Conservation (phyloP, 1,284 basidiomycete genomes). For the Vanrija humicola region DNA sequence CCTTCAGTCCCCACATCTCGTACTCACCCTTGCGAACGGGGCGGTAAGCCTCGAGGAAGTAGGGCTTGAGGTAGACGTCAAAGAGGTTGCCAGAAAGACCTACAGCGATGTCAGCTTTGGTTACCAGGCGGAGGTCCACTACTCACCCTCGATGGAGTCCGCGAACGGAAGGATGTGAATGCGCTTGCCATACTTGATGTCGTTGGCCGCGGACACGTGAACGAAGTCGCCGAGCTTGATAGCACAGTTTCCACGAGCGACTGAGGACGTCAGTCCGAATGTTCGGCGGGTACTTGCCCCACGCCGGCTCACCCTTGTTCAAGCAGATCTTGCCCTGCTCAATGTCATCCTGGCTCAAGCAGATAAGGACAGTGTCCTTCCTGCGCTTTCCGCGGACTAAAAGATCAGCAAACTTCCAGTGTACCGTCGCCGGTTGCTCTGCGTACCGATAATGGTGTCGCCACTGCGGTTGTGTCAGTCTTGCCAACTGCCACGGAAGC, state of each 20-base stretch:
- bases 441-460: conserved; percentile 44
- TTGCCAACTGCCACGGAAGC: background rate
- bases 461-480: conserved; percentile 21
- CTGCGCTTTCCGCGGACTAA: conserved; percentile 79
- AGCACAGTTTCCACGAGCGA: conserved; percentile 95
- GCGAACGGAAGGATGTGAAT: conserved; percentile 97
- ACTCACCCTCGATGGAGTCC: conserved; percentile 85
- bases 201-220: conserved; percentile 90
- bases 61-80: conserved; percentile 96
- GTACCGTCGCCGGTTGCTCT: background rate
- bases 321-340: conserved; percentile 97
- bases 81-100: conserved; percentile 94
- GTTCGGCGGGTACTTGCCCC: background rate
- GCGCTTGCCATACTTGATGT: conserved; percentile 99
- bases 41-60: conserved; percentile 83
- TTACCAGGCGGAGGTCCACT: background rate
- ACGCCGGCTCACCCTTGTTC: conserved; percentile 67
- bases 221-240: conserved; percentile 96
- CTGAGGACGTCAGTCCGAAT: conserved; percentile 46
- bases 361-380: conserved; percentile 92
- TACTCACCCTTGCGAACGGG: conserved; percentile 43
- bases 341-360: conserved; percentile 88
- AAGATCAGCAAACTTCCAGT: conserved; percentile 27
- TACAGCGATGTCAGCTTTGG: conserved; percentile 11
- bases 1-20: conserved; percentile 34